Conservation (phyloP, 2,329 filamentous ascomycete species). For the Sporothrix schenckii region DNA sequence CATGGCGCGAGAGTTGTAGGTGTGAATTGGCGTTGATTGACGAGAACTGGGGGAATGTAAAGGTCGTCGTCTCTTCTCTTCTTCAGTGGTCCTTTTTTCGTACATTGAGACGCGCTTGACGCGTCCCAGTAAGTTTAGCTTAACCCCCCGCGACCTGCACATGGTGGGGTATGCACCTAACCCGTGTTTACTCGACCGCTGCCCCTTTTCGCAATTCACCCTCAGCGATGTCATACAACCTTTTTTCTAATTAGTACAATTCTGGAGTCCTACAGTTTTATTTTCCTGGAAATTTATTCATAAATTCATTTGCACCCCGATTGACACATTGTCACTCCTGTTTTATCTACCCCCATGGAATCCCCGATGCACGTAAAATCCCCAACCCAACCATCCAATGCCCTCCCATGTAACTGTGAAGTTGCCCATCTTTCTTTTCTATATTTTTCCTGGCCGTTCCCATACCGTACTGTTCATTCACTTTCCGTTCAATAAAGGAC, state of each 20-base stretch:
- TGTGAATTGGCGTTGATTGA: neutral
- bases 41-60: no score
- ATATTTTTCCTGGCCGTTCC: neutral
- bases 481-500: neutral
- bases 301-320: neutral
- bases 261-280: neutral
- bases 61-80: neutral
- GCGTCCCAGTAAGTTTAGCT: neutral
- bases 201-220: neutral
- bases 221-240: neutral
- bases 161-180: conserved; percentile 18
- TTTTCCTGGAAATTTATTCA: neutral
- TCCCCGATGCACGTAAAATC: neutral
- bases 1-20: conserved; percentile 44
- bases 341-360: neutral
- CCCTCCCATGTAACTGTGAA: neutral
- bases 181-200: neutral
- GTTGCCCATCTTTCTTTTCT: conserved; percentile 7
- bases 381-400: neutral
- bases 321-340: neutral
- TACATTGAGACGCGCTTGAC: conserved; percentile 18
- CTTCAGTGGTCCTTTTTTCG: neutral
- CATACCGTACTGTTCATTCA: neutral
- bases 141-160: neutral
- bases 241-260: neutral